Evolutionary conservation across 768 basidiomycete genomes (phyloP).

Genomic region (Gelatoporia subvermispora): DNA sequence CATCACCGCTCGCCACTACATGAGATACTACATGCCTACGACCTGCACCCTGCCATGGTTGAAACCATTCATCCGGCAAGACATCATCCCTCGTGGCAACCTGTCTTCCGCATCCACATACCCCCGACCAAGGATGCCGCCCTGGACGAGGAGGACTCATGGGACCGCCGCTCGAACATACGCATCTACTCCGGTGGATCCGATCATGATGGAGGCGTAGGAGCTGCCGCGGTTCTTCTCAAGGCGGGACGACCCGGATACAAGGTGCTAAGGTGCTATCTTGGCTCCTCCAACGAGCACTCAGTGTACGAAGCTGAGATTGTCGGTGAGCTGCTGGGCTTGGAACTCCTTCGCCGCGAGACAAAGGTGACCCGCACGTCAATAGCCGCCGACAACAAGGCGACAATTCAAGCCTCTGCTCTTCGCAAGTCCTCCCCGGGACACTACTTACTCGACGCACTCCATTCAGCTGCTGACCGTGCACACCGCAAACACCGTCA

Average conservation of each 20-base stretch:
- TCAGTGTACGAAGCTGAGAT: conserved; percentile 29
- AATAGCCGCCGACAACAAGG: conserved; percentile 8
- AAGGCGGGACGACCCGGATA: neutral
- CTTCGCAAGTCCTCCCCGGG: neutral
- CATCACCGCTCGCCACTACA: conserved; percentile 19
- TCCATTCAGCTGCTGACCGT: neutral
- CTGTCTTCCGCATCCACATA: neutral
- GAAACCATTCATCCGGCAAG: conserved; percentile 15
- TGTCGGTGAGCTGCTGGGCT: conserved; percentile 18
- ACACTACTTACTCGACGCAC: conserved; percentile 5
- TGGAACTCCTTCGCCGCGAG: conserved; percentile 20
- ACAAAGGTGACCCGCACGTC: neutral
- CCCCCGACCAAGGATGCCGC: too few species aligned
- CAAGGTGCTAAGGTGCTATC: conserved; percentile 8
- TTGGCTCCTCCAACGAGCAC: conserved; percentile 20
- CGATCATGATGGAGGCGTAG: conserved; percentile 20
- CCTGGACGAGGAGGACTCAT: neutral
- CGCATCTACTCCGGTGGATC: conserved; percentile 28
- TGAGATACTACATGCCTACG: conserved; percentile 12
- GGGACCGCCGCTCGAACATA: neutral
- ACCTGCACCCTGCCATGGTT: conserved; percentile 5
- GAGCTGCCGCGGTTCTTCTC: conserved; percentile 25
- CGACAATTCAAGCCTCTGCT: neutral
- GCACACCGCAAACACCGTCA: neutral
- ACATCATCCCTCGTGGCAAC: conserved; percentile 7